A percentile compares a stretch with the other conserved stretches of the same genome.
phyloP scores from a whole-genome alignment of 2,329 filamentous ascomycete genomes.

The Daldinia sp. region DNA sequence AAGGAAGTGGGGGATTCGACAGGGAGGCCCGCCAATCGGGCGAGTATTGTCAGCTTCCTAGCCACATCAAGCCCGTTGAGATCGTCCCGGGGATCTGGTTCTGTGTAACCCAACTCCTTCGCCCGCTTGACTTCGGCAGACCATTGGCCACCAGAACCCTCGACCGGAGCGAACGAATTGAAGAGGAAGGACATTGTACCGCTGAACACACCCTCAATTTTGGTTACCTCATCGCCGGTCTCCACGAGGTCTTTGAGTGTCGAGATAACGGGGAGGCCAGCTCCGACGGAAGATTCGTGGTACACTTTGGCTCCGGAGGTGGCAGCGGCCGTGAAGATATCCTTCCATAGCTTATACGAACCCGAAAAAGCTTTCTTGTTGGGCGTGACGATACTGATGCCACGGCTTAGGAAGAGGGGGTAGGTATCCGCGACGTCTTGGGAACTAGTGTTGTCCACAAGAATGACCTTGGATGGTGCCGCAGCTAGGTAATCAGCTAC shows the following conservation, averaged over 20 bases:
- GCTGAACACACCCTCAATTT: conserved; percentile 96
- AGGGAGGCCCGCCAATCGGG: conserved; percentile 81
- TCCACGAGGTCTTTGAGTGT: conserved; percentile 94
- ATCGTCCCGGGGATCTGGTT: conserved; percentile 86
- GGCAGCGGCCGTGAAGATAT: conserved; percentile 80
- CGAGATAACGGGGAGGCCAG: conserved; percentile 90
- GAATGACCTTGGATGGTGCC: conserved; percentile 79
- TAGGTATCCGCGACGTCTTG: conserved; percentile 85
- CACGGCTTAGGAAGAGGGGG: conserved; percentile 79
- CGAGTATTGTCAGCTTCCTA: conserved; percentile 94
- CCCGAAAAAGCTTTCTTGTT: conserved; percentile 99
- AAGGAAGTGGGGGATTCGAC: conserved; percentile 87
- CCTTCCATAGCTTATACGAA: conserved; percentile 80
- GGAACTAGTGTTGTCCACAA: conserved; percentile 96
- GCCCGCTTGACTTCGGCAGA: conserved; percentile 91
- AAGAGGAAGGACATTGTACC: conserved; percentile 98
- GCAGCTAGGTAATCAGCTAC: conserved; percentile 80
- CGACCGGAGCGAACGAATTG: conserved; percentile 91
- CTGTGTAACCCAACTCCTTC: conserved; percentile 91
- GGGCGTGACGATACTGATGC: conserved; percentile 91
- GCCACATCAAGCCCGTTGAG: conserved; percentile 90
- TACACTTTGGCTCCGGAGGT: conserved; percentile 82
- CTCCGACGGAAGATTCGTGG: conserved; percentile 94
- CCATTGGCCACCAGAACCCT: conserved; percentile 81
- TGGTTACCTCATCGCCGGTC: conserved; percentile 89